These are phyloP conservation scores for Claviceps sp. DNA, from an alignment of 2,329 filamentous ascomycete species.

Conservation along the genomic window DNA sequence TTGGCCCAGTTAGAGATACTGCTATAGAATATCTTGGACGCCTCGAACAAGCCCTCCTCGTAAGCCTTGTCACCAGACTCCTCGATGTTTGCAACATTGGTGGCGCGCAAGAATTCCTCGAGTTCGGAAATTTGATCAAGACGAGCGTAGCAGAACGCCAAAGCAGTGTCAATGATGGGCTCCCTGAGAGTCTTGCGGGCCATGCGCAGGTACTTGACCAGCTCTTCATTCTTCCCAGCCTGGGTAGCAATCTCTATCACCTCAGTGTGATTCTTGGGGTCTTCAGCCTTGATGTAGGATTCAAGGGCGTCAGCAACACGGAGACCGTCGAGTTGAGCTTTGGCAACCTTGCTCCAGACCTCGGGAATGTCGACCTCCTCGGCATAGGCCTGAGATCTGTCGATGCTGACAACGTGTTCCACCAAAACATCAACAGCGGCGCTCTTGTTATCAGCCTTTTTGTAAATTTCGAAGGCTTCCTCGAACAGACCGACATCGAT, in stretches of 20 bases:
- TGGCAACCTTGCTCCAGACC: constrained; percentile 97
- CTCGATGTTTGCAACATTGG: constrained; percentile 92
- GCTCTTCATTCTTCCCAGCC: constrained; percentile 93
- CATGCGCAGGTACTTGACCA: constrained; percentile 95
- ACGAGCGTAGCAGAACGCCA: constrained; percentile 88
- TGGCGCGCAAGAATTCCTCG: constrained; percentile 86
- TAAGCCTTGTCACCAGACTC: constrained; percentile 98
- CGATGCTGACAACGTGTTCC: constrained; percentile 94
- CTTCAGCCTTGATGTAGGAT: constrained; percentile 90
- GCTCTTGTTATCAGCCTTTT: constrained; percentile 85
- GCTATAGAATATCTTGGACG: constrained; percentile 95
- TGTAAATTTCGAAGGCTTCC: constrained; percentile 96
- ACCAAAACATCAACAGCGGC: constrained; percentile 85
- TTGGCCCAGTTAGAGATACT: constrained; percentile 99
- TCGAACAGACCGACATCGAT: constrained; percentile 91
- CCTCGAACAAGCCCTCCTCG: constrained; percentile 84
- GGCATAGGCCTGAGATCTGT: constrained; percentile 88
- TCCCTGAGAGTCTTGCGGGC: constrained; percentile 93
- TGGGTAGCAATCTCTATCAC: constrained; percentile 93
- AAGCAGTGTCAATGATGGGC: constrained; percentile 79
- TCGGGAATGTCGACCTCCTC: constrained; percentile 88
- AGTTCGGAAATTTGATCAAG: constrained; percentile 85
- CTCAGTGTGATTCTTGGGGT: constrained; percentile 85
- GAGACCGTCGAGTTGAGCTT: constrained; percentile 92
- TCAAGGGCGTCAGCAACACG: constrained; percentile 87